Percentiles rank a stretch among this genome's conserved stretches.
These are phyloP conservation scores for Backusella mclennaniae DNA, from an alignment of 192 early-diverging fungal species.

Conservation along the genomic window DNA sequence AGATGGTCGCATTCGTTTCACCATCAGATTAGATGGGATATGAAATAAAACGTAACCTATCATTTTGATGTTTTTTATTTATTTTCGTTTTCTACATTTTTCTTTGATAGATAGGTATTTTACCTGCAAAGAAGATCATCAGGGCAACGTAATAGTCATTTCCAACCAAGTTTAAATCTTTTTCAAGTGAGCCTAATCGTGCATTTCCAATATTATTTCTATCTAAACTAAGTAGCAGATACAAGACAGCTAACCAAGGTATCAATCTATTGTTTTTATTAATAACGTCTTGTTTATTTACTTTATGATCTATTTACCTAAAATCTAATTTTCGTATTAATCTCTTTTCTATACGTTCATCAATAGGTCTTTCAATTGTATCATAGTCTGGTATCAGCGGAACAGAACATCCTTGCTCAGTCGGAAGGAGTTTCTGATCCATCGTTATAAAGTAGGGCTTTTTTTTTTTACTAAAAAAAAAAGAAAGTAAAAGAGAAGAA, in stretches of 20 bases:
- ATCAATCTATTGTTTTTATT: conserved; percentile 12
- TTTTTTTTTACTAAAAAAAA: too few relatives aligned
- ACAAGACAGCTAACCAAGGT: conserved; percentile 21
- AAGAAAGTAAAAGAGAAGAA: neutral
- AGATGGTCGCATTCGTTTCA: conserved; percentile 26
- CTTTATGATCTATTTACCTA: neutral
- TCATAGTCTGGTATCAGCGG: neutral
- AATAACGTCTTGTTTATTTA: neutral
- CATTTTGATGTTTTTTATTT: neutral
- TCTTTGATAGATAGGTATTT: neutral
- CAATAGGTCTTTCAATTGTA: neutral
- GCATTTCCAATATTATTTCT: conserved; percentile 37
- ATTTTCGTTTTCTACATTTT: neutral
- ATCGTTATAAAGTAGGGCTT: neutral
- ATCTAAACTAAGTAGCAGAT: conserved; percentile 22
- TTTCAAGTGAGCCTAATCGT: conserved; percentile 20
- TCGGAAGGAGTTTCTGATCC: neutral
- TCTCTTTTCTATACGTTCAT: conserved; percentile 6
- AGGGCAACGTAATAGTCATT: conserved; percentile 33
- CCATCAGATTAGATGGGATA: conserved; percentile 31
- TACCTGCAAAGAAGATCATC: conserved; percentile 32
- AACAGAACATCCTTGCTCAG: neutral
- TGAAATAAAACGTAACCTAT: conserved; percentile 30
- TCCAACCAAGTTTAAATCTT: conserved; percentile 27
- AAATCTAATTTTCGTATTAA: neutral